Conservation (phyloP, 257 asterid genomes). For the Nicotiana sylvestris region DNA sequence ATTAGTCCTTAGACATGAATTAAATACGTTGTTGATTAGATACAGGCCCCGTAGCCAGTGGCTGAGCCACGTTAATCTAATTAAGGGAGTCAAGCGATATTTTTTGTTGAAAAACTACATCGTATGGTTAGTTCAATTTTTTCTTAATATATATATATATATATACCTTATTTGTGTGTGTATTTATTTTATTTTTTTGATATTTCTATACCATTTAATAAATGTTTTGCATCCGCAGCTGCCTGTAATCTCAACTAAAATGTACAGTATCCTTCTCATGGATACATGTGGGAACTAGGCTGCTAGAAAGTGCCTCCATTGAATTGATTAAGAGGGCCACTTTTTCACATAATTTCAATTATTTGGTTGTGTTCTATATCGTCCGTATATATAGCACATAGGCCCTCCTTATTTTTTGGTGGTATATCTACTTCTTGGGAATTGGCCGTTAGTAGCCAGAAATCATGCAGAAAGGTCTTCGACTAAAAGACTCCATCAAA, state of each 20-base stretch:
- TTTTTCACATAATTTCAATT: neutral
- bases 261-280: neutral
- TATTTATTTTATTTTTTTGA: too few relatives aligned
- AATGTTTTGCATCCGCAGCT: too few relatives aligned
- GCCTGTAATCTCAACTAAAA: neutral
- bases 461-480: too few relatives aligned
- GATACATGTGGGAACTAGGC: conserved; percentile 17
- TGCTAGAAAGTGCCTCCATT: neutral
- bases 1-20: neutral
- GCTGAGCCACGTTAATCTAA: too few relatives aligned
- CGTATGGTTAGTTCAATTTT: too few relatives aligned
- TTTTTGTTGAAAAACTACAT: too few relatives aligned
- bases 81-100: too few relatives aligned
- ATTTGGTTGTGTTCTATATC: neutral
- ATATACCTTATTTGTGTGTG: accelerated
- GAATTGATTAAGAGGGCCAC: conserved; percentile 5
- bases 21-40: neutral
- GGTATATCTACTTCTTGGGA: neutral
- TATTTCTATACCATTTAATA: too few relatives aligned
- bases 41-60: neutral
- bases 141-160: too few relatives aligned
- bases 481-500: neutral
- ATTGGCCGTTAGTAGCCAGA: neutral
- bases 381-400: neutral
- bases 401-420: neutral